A percentile compares a stretch with the other conserved stretches of the same genome.
These are phyloP conservation scores for Pseudofabraea citricarpa DNA, from an alignment of 2,329 filamentous ascomycete species.

Conservation along the genomic window DNA sequence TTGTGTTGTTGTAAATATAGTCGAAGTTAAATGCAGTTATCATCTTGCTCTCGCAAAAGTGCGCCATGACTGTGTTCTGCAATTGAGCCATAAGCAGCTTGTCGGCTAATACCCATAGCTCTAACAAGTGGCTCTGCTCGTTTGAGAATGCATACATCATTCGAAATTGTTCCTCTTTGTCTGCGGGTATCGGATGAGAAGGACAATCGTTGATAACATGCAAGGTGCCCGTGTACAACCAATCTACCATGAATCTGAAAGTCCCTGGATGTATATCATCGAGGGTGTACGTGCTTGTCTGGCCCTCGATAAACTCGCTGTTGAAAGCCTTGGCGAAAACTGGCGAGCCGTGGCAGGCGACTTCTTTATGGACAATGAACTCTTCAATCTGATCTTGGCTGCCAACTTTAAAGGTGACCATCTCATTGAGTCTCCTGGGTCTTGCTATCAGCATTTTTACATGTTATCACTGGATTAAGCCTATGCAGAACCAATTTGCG, in stretches of 20 bases:
- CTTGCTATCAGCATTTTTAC: too few relatives aligned
- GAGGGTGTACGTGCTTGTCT: slow-evolving; percentile 3
- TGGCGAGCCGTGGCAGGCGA: slow-evolving; percentile 2
- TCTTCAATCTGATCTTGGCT: neutral
- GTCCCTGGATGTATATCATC: neutral
- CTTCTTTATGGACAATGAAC: slow-evolving; percentile 3
- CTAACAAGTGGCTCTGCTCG: neutral
- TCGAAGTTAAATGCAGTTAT: too few relatives aligned
- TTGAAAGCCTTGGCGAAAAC: slow-evolving; percentile 8
- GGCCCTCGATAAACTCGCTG: slow-evolving; percentile 5
- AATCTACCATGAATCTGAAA: slow-evolving; percentile 4
- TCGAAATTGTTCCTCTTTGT: neutral
- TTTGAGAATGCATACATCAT: neutral
- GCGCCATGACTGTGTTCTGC: slow-evolving; percentile 3
- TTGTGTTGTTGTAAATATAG: too few relatives aligned
- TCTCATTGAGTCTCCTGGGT: neutral
- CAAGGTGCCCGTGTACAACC: neutral
- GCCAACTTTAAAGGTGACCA: neutral
- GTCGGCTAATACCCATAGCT: slow-evolving; percentile 9
- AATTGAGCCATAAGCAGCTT: slow-evolving; percentile 3
- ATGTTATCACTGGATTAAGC: too few relatives aligned
- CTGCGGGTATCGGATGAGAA: neutral
- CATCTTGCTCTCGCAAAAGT: too few relatives aligned
- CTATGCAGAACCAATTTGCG: too few relatives aligned
- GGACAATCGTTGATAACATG: slow-evolving; percentile 9